Percentiles rank a stretch among this genome's conserved stretches.
phyloP scores from a whole-genome alignment of 225 moss, liverwort and hornwort genomes.

The Anthoceros angustus region DNA sequence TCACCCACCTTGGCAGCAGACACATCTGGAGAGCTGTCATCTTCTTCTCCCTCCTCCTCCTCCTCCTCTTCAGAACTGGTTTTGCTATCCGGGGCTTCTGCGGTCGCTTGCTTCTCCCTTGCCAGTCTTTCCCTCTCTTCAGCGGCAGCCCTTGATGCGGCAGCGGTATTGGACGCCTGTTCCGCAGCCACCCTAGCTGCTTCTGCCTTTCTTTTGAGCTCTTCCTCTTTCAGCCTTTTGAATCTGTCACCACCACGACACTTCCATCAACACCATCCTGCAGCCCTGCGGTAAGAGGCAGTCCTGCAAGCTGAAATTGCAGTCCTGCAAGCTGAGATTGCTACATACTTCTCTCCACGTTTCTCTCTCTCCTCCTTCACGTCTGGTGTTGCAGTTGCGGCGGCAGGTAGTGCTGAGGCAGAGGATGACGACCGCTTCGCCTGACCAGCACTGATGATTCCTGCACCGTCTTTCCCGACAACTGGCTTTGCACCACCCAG shows the following conservation, averaged over 20 bases:
- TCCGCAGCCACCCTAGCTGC: not conserved
- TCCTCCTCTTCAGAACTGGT: not conserved
- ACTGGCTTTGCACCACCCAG: conserved; percentile 31
- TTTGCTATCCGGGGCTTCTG: not conserved
- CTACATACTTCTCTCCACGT: not conserved
- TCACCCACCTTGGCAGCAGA: no score
- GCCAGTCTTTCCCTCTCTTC: not conserved
- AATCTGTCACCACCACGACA: not conserved
- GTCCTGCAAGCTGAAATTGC: not conserved
- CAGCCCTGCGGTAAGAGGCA: not conserved
- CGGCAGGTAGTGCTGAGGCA: conserved; percentile 23
- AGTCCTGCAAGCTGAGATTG: not conserved
- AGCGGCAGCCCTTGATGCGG: not conserved
- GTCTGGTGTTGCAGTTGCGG: conserved; percentile 12
- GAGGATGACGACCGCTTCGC: conserved; percentile 64
- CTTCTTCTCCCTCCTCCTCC: not conserved
- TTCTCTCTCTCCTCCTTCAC: conserved; percentile 1
- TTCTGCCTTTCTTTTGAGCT: not conserved
- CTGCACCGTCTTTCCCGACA: conserved; percentile 44
- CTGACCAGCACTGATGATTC: conserved; percentile 81
- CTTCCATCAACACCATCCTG: not conserved
- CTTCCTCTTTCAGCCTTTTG: not conserved
- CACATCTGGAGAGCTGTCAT: not conserved
- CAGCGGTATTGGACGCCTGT: not conserved
- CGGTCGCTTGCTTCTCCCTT: not conserved